A percentile compares a stretch with the other conserved stretches of the same genome.
phyloP scores from a whole-genome alignment of 2,329 filamentous ascomycete species.

The Fusarium sp. region DNA sequence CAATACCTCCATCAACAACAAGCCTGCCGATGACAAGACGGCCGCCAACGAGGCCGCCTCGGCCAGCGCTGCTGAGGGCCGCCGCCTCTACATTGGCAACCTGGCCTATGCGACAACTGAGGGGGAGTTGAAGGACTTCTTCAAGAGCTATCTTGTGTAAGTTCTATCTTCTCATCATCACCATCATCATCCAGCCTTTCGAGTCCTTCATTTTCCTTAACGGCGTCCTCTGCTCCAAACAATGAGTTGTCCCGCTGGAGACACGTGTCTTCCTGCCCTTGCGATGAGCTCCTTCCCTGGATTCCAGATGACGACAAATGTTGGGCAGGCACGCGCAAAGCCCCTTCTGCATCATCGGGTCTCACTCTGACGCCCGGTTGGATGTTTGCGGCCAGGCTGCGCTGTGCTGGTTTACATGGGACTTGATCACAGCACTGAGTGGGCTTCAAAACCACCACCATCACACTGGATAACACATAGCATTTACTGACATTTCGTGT shows the following conservation, averaged over 20 bases:
- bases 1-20: slow-evolving; percentile 76
- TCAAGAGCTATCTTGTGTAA: slow-evolving; percentile 99
- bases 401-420: background rate
- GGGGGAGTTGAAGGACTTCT: slow-evolving; percentile 99
- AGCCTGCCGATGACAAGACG: slow-evolving; percentile 68
- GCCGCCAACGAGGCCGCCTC: slow-evolving; percentile 90
- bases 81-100: slow-evolving; percentile 99
- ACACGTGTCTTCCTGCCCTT: slow-evolving; percentile 47
- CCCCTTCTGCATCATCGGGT: slow-evolving; percentile 14
- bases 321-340: slow-evolving; percentile 27
- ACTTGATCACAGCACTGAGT: slow-evolving; percentile 1
- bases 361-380: slow-evolving; percentile 2
- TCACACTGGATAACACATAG: slow-evolving; percentile 1
- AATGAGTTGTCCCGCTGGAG: slow-evolving; percentile 30
- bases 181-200: background rate
- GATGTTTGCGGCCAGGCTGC: background rate
- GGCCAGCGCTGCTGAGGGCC: slow-evolving; percentile 97
- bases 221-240: slow-evolving; percentile 3
- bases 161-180: slow-evolving; percentile 59
- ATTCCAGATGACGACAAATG: slow-evolving; percentile 19
- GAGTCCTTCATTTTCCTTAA: background rate
- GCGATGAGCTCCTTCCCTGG: slow-evolving; percentile 27
- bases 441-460: background rate
- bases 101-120: slow-evolving; percentile 99
- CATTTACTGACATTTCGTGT: slow-evolving; percentile 48